Conservation (phyloP, 1,139 yeast species). For the Lodderomyces elongisporus region DNA sequence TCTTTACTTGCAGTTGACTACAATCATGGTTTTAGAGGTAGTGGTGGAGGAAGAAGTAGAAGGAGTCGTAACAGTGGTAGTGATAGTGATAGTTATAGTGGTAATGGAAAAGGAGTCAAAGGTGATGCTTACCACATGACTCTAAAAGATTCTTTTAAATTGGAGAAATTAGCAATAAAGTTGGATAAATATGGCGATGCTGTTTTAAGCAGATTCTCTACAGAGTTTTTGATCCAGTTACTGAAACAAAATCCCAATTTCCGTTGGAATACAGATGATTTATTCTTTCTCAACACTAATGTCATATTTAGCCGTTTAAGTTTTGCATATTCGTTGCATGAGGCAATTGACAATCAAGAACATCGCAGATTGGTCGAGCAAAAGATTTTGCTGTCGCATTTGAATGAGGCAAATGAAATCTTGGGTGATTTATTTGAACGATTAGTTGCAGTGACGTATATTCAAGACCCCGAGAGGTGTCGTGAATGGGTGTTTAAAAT, state of each 20-base stretch:
- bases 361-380: conserved; percentile 1
- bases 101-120: no score
- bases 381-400: no score
- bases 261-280: conserved; percentile 10
- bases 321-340: conserved; percentile 12
- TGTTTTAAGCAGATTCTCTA: conserved; percentile 10
- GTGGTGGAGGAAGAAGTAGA: no score
- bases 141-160: no score
- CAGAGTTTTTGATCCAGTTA: conserved; percentile 9
- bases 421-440: conserved; percentile 16
- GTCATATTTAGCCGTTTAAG: conserved; percentile 12
- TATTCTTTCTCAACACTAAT: conserved; percentile 12
- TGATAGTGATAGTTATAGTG: no score
- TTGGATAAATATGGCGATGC: conserved; percentile 15
- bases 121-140: no score
- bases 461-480: conserved; percentile 12
- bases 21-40: no score
- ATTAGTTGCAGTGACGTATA: conserved; percentile 12
- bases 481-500: conserved; percentile 13
- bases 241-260: conserved; percentile 6
- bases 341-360: conserved; percentile 3
- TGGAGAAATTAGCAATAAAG: background rate
- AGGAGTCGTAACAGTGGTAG: no score
- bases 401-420: conserved; percentile 8
- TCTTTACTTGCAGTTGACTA: no score